A percentile compares a stretch with the other conserved stretches of the same genome.
phyloP scores from a whole-genome alignment of 345 rosid genomes.

The Eucalyptus polybractea region DNA sequence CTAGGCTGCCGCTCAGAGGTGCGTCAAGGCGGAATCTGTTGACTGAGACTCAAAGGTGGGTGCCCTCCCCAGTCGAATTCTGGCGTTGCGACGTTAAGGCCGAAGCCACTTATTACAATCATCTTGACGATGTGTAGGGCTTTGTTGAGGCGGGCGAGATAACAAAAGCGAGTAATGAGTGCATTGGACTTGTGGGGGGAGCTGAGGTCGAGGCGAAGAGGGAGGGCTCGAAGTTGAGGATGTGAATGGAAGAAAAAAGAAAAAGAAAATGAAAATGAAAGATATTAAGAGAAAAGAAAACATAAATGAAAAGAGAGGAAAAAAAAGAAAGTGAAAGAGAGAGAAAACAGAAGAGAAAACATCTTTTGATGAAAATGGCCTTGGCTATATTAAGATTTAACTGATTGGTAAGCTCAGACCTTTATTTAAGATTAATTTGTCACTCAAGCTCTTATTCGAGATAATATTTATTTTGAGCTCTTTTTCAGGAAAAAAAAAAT shows the following conservation, averaged over 20 bases:
- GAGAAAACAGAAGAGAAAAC: neutral
- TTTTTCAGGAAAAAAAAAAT: fast-evolving
- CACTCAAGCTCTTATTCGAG: too few relatives aligned
- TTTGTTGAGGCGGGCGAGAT: neutral
- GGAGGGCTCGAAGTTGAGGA: neutral
- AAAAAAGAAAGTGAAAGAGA: neutral
- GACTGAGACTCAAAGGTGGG: neutral
- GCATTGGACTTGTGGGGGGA: neutral
- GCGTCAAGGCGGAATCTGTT: neutral
- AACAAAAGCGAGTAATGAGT: neutral
- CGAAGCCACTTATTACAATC: neutral
- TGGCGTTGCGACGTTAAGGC: neutral
- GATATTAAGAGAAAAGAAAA: too few relatives aligned
- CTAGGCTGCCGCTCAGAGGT: neutral
- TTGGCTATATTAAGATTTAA: neutral
- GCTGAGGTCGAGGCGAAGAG: neutral
- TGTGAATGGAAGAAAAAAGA: neutral
- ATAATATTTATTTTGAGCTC: too few relatives aligned
- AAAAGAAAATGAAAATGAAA: neutral
- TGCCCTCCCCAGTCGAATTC: neutral
- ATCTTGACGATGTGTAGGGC: neutral
- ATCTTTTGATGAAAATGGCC: neutral
- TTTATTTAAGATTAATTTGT: too few relatives aligned
- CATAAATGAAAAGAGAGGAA: neutral
- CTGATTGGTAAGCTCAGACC: fast-evolving